Conservation (phyloP, 306 rosid species). For the Vicia faba region DNA sequence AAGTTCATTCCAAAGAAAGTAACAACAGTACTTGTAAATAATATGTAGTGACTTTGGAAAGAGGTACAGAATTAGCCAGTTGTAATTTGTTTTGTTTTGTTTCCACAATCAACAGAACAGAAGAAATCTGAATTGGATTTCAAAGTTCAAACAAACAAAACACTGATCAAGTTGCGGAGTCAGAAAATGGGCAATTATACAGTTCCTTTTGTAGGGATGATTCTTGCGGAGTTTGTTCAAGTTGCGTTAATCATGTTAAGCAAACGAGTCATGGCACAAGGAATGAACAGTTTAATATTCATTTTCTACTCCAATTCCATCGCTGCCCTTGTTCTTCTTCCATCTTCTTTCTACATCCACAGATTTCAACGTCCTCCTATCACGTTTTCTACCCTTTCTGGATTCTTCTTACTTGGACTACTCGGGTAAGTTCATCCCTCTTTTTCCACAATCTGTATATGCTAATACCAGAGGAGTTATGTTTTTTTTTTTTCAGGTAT, state of each 20-base stretch:
- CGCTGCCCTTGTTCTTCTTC: conserved; percentile 69
- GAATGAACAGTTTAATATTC: conserved; percentile 71
- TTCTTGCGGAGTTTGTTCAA: conserved; percentile 66
- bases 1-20: too few relatives aligned
- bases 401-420: conserved; percentile 61
- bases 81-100: too few relatives aligned
- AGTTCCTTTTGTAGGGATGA: conserved; percentile 66
- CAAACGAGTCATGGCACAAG: conserved; percentile 65
- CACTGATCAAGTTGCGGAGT: not conserved
- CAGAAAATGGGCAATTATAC: conserved; percentile 47
- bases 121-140: not conserved
- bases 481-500: conserved; percentile 34
- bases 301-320: conserved; percentile 68
- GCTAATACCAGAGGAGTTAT: not conserved
- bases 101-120: too few relatives aligned
- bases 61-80: too few relatives aligned
- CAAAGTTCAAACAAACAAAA: not conserved
- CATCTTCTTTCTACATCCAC: conserved; percentile 55
- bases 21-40: too few relatives aligned
- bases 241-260: conserved; percentile 68
- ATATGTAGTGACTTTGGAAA: too few relatives aligned
- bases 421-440: conserved; percentile 53
- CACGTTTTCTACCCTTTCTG: conserved; percentile 48
- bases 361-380: conserved; percentile 61
- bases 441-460: not conserved